A percentile compares a stretch with the other conserved stretches of the same genome.
Evolutionary conservation across 2,329 filamentous ascomycete genomes (phyloP).

Genomic region (Fusarium foetens): DNA sequence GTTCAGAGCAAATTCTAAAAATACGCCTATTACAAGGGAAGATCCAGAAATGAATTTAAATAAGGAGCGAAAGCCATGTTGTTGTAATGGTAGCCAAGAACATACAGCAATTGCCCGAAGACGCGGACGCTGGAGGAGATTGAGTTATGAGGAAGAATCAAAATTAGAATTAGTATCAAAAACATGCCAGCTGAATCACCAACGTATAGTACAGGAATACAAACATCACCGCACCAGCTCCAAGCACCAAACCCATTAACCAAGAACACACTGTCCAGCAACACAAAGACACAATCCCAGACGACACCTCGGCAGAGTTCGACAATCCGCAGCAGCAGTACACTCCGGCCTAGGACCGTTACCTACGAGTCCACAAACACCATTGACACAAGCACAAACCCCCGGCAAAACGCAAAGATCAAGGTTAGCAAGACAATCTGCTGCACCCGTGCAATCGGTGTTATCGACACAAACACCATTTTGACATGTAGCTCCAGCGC

Average conservation of each 20-base stretch:
- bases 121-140: rapidly evolving
- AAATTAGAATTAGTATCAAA: too few relatives aligned
- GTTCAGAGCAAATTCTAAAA: rapidly evolving
- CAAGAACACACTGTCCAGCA: not conserved
- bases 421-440: not conserved
- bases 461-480: conserved; percentile 6
- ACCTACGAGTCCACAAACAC: not conserved
- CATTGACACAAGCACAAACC: not conserved
- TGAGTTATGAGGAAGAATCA: not conserved
- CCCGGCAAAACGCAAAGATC: not conserved
- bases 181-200: not conserved
- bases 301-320: not conserved
- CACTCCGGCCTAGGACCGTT: not conserved
- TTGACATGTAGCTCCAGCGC: not conserved
- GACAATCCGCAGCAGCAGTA: not conserved
- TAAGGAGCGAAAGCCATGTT: not conserved
- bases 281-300: not conserved
- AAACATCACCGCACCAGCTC: not conserved
- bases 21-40: rapidly evolving
- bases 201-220: rapidly evolving
- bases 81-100: too few relatives aligned
- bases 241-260: not conserved
- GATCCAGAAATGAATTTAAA: rapidly evolving
- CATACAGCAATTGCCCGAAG: rapidly evolving
- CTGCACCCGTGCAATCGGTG: not conserved